Conservation (phyloP, 257 asterid genomes). For the Lantana camara region DNA sequence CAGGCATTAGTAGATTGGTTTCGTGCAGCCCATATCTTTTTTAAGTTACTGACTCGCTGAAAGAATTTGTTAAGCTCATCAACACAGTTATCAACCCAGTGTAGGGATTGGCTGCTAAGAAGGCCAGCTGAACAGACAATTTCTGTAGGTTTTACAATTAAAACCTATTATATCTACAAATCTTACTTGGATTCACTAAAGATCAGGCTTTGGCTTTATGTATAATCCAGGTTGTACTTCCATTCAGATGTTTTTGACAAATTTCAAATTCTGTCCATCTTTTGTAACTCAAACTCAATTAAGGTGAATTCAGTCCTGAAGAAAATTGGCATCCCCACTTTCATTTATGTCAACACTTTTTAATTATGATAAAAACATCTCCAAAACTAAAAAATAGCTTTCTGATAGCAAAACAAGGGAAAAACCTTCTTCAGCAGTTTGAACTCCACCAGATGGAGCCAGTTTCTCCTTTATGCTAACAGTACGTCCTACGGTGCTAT, state of each 20-base stretch:
- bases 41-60: background rate
- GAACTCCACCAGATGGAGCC: conserved; percentile 33
- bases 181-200: background rate
- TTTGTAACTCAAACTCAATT: conserved; percentile 12
- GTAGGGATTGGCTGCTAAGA: background rate
- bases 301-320: background rate
- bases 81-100: background rate
- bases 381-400: conserved; percentile 2
- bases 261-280: background rate
- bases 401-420: conserved; percentile 20
- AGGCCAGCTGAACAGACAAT: background rate
- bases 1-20: background rate
- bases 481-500: conserved; percentile 28
- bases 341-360: background rate
- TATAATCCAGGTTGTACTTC: background rate
- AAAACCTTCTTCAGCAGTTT: conserved; percentile 57
- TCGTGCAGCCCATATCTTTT: background rate
- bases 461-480: conserved; percentile 35
- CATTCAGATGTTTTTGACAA: conserved; percentile 13
- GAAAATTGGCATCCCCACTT: conserved; percentile 11
- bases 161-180: background rate
- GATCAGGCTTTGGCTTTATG: background rate
- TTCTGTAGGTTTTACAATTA: conserved; percentile 10
- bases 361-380: background rate
- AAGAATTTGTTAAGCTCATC: background rate